Evolutionary conservation across 2,329 filamentous ascomycete species (phyloP).

Genomic region (Aureobasidium sp.): DNA sequence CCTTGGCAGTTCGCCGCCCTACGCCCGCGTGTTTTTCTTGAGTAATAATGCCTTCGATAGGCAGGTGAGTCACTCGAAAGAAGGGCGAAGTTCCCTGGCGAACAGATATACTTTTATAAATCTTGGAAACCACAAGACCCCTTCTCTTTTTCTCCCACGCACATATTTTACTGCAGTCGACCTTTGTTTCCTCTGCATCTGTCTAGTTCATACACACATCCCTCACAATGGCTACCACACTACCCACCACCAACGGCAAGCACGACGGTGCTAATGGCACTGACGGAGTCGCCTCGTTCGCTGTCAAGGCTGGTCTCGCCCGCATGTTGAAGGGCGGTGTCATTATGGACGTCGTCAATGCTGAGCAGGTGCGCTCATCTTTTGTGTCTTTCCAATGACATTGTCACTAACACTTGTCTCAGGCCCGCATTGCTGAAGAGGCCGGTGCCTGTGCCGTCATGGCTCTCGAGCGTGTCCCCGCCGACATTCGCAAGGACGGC

Average conservation of each 20-base stretch:
- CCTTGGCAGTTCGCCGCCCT: conserved; percentile 5
- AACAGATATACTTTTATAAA: conserved; percentile 4
- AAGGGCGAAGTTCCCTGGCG: background rate
- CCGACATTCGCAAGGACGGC: conserved; percentile 86
- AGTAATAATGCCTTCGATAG: conserved; percentile 3
- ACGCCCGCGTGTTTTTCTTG: conserved; percentile 7
- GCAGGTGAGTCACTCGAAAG: conserved; percentile 12
- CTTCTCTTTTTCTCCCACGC: background rate
- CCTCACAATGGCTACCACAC: conserved; percentile 37
- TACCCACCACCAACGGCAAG: conserved; percentile 40
- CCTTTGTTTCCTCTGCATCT: background rate
- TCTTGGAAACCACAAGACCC: background rate
- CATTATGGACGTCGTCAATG: conserved; percentile 97
- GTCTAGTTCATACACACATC: background rate
- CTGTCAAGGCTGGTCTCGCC: conserved; percentile 88
- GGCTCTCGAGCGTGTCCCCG: conserved; percentile 94
- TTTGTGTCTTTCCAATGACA: background rate
- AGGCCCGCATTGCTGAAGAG: conserved; percentile 95
- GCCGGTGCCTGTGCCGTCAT: conserved; percentile 94
- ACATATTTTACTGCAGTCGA: background rate
- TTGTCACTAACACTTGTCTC: background rate
- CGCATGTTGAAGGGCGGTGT: conserved; percentile 99
- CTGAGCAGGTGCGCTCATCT: conserved; percentile 55
- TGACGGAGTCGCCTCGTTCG: conserved; percentile 52
- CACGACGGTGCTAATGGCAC: conserved; percentile 23